Evolutionary conservation across 2,329 filamentous ascomycete genomes (phyloP).

Genomic region (Colletotrichum chrysophilum): DNA sequence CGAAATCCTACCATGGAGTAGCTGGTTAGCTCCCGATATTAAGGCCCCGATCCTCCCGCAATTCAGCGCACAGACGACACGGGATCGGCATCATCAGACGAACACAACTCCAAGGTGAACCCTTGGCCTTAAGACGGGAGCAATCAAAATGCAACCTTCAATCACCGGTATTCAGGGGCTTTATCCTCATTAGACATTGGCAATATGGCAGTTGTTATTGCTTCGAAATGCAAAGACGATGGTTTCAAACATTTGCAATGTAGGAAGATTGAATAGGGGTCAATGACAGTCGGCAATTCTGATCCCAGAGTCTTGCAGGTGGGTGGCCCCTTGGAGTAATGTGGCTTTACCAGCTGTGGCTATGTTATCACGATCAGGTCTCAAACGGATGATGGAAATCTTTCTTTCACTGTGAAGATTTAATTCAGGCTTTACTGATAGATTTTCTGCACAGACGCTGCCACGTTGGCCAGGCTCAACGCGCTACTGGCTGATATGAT

Average conservation of each 20-base stretch:
- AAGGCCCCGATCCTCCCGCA: background rate
- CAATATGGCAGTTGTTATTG: background rate
- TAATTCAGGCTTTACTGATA: background rate
- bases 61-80: background rate
- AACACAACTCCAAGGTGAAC: background rate
- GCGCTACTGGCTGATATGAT: background rate
- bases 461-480: background rate
- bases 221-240: background rate
- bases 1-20: background rate
- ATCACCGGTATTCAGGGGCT: background rate
- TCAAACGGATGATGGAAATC: background rate
- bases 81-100: background rate
- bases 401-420: background rate
- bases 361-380: background rate
- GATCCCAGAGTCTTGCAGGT: rapidly evolving
- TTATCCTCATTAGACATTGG: background rate
- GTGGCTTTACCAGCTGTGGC: background rate
- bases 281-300: background rate
- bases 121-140: background rate
- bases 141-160: background rate
- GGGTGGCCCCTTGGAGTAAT: background rate
- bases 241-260: background rate
- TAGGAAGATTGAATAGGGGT: background rate
- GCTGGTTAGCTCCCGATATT: background rate
- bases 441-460: background rate